Base-by-base conservation (phyloP, 768 basidiomycete species). In the Dendrothele bispora region DNA sequence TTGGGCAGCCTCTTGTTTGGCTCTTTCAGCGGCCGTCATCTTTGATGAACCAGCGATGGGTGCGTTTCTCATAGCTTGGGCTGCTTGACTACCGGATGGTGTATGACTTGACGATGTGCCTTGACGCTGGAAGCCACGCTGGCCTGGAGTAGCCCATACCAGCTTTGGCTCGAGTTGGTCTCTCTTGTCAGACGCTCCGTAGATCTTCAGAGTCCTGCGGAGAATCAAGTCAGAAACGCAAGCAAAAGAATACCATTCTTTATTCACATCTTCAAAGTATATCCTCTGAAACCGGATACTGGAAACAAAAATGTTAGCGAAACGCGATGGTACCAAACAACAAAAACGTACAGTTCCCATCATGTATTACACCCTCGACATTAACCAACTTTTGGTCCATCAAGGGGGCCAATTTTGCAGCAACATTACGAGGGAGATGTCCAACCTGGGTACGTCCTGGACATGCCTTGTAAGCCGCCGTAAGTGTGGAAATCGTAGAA, bases 71-170 rank as follows among this genome's bases (percentile, higher is more conserved):
- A n/a, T n/a, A 15, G 43, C 26, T 14, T 57, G 62, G 17, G 52
- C 53, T 8, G 60, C 54, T n/a, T n/a, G n/a, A n/a, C n/a, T 17
- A 44, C 53, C 25, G 41, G 29, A 42, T 49, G 52, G 22, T 48
- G 5, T 18, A 30, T 17, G 20, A 24, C 7, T 15, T 6, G 27
- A 43, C 4, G 1, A 1, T 18, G 14, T 43, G 42, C 28, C 55
- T 56, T 6, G 60, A 48, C 28, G 50, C 39, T 42, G 22, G 55
- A 88, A 84, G 8, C 86, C 88, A 21, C 72, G 68, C 51, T 83
- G 81, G 14, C 74, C 70, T 7, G 87, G 86, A 3, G 85, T 90
- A 2, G 88, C 90, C 88, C 89, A 90, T 3, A 74, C 61, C 37
- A 94, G 72, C 43, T 67, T 66, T 2, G 86, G 81, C 55, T 91